Evolutionary conservation across 2,329 filamentous ascomycete genomes (phyloP), one percentile per base, ranked within the genome.

Genomic region (Neofusicoccum umdonicola): DNA sequence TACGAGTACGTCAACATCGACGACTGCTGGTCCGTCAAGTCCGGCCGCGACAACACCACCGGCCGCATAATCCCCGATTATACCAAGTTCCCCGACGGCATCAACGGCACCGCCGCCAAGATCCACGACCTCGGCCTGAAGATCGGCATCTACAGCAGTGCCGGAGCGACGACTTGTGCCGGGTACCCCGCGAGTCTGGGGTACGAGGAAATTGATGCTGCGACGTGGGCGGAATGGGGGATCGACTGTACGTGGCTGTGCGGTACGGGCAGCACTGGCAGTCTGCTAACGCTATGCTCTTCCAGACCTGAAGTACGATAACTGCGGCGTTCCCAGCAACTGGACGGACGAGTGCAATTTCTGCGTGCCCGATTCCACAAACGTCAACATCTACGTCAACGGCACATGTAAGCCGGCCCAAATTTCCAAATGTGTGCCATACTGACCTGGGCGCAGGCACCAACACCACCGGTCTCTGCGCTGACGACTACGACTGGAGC

Each of bases 111-210:
- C 1, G 85, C 85, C 1, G 74, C 83, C 27, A 71, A 83, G 64
- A 79, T 89, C 19, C 87, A 89, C 66, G 74, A 69, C 1, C 69
- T 86, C 67, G 85, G 85, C 1, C 70, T 90, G 50, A 89, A 89
- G 71, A 76, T 88, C 9, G 87, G 87, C 0, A 87, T 90, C 65
- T 90, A 90, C 70, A 83, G 83, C 68, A 83, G 82, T 71, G 84
- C 83, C 0, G 84, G 84, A 47, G 34, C 31, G 8, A 77, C 65
- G 56, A 72, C 19, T 60, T 88, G 86, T 69, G 86, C 80, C 1
- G 81, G 82, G 4, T 88, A 87, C 69, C 82, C 84, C 12, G 87
- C 82, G 0, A 85, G 82, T 61, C 70, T 87, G 9, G 86, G 83
- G 1, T 81, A 83, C 68, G 87, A 90, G 68, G 73, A 79, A 1